Evolutionary conservation across 176 grass and related monocot species (phyloP).

Genomic region (Aegilops speltoides): DNA sequence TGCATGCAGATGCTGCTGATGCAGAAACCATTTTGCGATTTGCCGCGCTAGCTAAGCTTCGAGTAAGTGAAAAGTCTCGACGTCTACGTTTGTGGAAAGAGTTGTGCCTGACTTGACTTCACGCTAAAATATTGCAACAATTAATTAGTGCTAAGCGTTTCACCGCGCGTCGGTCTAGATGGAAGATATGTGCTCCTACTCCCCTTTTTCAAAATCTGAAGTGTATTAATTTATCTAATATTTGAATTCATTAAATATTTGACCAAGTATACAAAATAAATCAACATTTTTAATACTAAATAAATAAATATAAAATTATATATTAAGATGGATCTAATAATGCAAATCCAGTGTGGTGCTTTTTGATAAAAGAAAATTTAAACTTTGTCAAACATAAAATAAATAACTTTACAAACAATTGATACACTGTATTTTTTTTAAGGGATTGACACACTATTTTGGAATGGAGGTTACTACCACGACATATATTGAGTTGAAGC

Average conservation of each 20-base stretch:
- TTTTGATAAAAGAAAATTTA: not conserved
- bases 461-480: no score
- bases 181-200: not conserved
- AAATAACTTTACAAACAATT: no score
- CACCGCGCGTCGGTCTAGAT: not conserved
- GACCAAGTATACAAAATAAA: not conserved
- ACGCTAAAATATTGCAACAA: conserved; percentile 4
- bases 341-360: not conserved
- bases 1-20: conserved; percentile 17
- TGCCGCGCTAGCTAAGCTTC: not conserved
- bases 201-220: not conserved
- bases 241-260: not conserved
- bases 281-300: not conserved
- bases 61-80: not conserved
- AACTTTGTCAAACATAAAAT: not conserved
- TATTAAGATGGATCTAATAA: not conserved
- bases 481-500: no score
- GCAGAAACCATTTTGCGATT: conserved; percentile 34
- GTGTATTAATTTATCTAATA: not conserved
- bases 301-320: not conserved
- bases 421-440: no score
- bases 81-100: conserved; percentile 24
- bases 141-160: not conserved
- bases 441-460: no score
- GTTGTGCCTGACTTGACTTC: conserved; percentile 24